Evolutionary conservation across 345 rosid species (phyloP).

Genomic region (Rhodamnia rubescens): DNA sequence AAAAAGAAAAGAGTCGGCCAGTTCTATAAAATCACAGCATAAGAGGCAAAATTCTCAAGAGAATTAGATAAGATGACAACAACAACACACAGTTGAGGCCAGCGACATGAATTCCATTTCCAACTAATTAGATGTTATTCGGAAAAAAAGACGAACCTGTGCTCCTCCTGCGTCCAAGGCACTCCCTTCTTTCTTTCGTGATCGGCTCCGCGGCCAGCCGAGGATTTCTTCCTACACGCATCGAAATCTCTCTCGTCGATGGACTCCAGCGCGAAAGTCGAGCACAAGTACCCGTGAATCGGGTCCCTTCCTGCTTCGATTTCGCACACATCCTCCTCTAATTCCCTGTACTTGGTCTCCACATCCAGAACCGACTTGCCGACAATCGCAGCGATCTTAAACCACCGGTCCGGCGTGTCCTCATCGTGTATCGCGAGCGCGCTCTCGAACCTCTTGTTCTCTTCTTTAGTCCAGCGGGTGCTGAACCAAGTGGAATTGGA

Average conservation of each 20-base stretch:
- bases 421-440: conserved; percentile 61
- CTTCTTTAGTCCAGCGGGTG: conserved; percentile 57
- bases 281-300: conserved; percentile 47
- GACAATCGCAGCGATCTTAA: conserved; percentile 57
- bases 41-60: not conserved
- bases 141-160: conserved; percentile 37
- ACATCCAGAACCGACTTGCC: conserved; percentile 69
- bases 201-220: conserved; percentile 23
- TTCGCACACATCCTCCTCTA: conserved; percentile 55
- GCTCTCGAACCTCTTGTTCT: conserved; percentile 73
- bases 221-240: conserved; percentile 38
- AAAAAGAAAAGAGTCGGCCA: not conserved
- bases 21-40: not conserved
- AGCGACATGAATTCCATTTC: not conserved
- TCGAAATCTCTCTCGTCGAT: conserved; percentile 20
- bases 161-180: conserved; percentile 99
- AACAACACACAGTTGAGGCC: not conserved
- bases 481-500: conserved; percentile 14
- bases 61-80: not conserved
- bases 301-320: conserved; percentile 76
- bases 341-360: conserved; percentile 50
- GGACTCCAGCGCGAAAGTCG: conserved; percentile 32
- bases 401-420: conserved; percentile 66
- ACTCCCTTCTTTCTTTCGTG: conserved; percentile 88
- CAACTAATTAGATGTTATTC: not conserved